Conservation (phyloP, 2,329 filamentous ascomycete species). For the Sarocladiaceae sp. region DNA sequence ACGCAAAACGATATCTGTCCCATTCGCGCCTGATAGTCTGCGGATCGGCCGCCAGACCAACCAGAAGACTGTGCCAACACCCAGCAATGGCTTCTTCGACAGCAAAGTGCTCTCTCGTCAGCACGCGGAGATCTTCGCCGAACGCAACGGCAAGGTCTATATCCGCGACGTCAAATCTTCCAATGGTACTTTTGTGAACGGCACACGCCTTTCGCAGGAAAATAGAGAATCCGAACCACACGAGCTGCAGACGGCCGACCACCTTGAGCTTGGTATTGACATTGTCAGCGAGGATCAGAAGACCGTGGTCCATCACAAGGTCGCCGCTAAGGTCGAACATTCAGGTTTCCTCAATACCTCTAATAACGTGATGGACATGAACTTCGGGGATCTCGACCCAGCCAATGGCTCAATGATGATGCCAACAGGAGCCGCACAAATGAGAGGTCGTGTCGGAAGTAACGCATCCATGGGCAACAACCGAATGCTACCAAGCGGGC, state of each 20-base stretch:
- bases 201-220: slow-evolving; percentile 79
- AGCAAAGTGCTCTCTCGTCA: slow-evolving; percentile 95
- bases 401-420: slow-evolving; percentile 68
- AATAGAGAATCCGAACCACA: slow-evolving; percentile 95
- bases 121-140: slow-evolving; percentile 95
- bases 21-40: slow-evolving; percentile 87
- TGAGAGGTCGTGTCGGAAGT: slow-evolving; percentile 63
- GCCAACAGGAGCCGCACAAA: slow-evolving; percentile 60
- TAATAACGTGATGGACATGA: slow-evolving; percentile 78
- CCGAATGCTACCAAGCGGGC: slow-evolving; percentile 46
- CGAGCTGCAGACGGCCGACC: slow-evolving; percentile 84
- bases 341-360: slow-evolving; percentile 73
- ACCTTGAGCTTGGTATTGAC: slow-evolving; percentile 91
- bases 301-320: slow-evolving; percentile 96
- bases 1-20: slow-evolving; percentile 90
- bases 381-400: slow-evolving; percentile 85
- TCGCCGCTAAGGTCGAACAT: slow-evolving; percentile 93
- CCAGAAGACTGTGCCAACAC: slow-evolving; percentile 87
- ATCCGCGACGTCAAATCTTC: slow-evolving; percentile 98
- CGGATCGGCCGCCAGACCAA: slow-evolving; percentile 96
- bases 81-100: slow-evolving; percentile 91
- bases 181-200: slow-evolving; percentile 97
- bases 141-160: slow-evolving; percentile 78
- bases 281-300: slow-evolving; percentile 99
- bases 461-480: slow-evolving; percentile 60